Evolutionary conservation across 768 basidiomycete genomes (phyloP).

Genomic region (Cyathus striatus): DNA sequence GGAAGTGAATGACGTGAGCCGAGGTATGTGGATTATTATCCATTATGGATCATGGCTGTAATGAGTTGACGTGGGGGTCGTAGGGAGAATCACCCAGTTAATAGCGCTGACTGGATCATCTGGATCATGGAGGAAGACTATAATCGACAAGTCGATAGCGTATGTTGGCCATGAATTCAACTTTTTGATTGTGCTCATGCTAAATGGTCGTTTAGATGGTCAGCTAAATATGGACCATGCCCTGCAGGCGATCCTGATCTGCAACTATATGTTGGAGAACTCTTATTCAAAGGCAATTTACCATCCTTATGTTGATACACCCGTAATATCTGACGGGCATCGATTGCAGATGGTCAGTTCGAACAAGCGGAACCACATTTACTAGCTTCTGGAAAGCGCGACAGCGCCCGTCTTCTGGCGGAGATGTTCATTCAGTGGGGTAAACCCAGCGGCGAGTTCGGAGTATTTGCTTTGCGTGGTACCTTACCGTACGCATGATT

Average conservation of each 20-base stretch:
- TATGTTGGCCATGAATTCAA: conserved; percentile 31
- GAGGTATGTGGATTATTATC: conserved; percentile 50
- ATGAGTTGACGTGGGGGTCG: conserved; percentile 14
- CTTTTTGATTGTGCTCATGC: conserved; percentile 3
- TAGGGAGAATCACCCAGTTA: conserved; percentile 86
- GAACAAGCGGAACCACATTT: conserved; percentile 78
- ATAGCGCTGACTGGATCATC: conserved; percentile 78
- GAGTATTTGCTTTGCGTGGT: conserved; percentile 80
- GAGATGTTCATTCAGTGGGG: conserved; percentile 86
- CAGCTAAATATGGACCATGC: conserved; percentile 67
- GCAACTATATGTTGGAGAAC: conserved; percentile 86
- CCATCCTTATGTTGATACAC: too few species aligned
- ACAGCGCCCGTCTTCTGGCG: conserved; percentile 82
- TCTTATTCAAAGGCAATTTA: conserved; percentile 77
- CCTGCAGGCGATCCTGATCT: conserved; percentile 86
- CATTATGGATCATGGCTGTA: not conserved
- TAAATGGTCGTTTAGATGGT: conserved; percentile 60
- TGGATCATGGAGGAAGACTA: conserved; percentile 87
- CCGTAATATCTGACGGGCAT: too few species aligned
- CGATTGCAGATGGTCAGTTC: conserved; percentile 61
- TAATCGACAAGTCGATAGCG: conserved; percentile 82
- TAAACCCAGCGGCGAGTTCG: conserved; percentile 39
- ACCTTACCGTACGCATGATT: conserved; percentile 69
- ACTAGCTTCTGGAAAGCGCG: conserved; percentile 80
- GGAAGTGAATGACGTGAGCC: conserved; percentile 65